A percentile compares a stretch with the other conserved stretches of the same genome.
phyloP scores from a whole-genome alignment of 139 green algal species.

The Chlamydomonas sp. region DNA sequence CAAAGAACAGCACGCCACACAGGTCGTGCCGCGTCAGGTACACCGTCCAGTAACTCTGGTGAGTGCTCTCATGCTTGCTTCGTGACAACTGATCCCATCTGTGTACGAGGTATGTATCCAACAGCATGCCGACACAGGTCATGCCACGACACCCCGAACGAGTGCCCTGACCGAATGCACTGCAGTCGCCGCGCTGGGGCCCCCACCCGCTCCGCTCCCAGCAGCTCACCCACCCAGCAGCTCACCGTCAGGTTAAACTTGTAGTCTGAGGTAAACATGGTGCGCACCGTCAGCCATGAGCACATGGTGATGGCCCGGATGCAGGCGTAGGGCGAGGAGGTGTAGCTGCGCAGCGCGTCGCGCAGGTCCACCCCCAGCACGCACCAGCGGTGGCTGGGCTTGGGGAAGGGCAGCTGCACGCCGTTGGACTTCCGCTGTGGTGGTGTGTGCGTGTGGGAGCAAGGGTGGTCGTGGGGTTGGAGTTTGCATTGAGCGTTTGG shows the following conservation, averaged over 20 bases:
- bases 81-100: no score
- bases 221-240: not conserved
- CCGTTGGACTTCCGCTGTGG: slow-evolving; percentile 60
- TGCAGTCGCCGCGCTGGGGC: no score
- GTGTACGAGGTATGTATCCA: not conserved
- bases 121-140: not conserved
- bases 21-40: no score
- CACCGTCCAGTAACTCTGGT: no score
- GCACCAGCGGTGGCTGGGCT: slow-evolving; percentile 61
- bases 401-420: slow-evolving; percentile 60
- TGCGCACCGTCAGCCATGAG: slow-evolving; percentile 72
- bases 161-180: no score
- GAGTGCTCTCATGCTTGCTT: no score
- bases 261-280: slow-evolving; percentile 76
- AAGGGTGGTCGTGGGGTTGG: not conserved
- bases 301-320: slow-evolving; percentile 74
- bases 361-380: slow-evolving; percentile 73
- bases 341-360: slow-evolving; percentile 36
- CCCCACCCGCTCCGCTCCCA: not conserved
- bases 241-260: slow-evolving; percentile 64
- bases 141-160: not conserved
- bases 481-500: not conserved
- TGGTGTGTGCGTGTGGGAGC: not conserved
- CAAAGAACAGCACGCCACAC: no score
- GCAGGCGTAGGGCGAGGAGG: slow-evolving; percentile 49